Evolutionary conservation across 805 yeast species (phyloP), one percentile per base, ranked within the genome.

Genomic region (Metschnikowia corniflorae): DNA sequence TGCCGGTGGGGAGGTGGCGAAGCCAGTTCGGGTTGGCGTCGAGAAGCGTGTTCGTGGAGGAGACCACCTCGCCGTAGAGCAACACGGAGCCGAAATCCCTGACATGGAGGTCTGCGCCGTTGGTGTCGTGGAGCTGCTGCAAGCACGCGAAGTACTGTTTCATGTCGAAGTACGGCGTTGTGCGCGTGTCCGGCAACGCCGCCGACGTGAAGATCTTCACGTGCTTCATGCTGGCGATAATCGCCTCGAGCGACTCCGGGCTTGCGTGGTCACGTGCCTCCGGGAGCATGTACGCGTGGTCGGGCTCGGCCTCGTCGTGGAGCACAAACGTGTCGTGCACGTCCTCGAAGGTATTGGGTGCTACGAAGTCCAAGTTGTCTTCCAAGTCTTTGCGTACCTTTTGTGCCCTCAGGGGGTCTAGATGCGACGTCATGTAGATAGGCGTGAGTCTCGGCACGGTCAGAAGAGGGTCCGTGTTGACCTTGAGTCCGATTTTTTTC

Each of bases 61-160:
- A 85, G 2, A 89, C 78, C 5, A 89, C 95, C 53, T 91, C 97
- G 10, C 86, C 87, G 53, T 91, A 91, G 23, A 85, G 61, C 16
- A 86, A 57, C 2, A 71, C 54, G 0, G 82, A 62, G 2, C 97
- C 97, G 26, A 81, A 63, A 3, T 60, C 62, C 4, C 66, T 42
- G 8, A 48, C 45, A 6, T 31, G 42, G 16, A 27, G 43, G 50
- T 22, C 42, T 51, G 26, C 48, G 55, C 50, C 54, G 48, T 21
- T 44, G 42, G 29, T 30, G 43, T 49, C 21, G 58, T 71, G 60
- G 15, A 54, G 52, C 16, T 54, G 49, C 15, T 54, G 55, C 29
- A 85, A 57, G 18, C 55, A 49, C 7, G 60, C 52, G 55, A 72
- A 83, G 57, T 81, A 93, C 22, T 63, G 51, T 7, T 54, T 47